Evolutionary conservation across 2,329 filamentous ascomycete genomes (phyloP).

Genomic region (Cladosporium phlei): DNA sequence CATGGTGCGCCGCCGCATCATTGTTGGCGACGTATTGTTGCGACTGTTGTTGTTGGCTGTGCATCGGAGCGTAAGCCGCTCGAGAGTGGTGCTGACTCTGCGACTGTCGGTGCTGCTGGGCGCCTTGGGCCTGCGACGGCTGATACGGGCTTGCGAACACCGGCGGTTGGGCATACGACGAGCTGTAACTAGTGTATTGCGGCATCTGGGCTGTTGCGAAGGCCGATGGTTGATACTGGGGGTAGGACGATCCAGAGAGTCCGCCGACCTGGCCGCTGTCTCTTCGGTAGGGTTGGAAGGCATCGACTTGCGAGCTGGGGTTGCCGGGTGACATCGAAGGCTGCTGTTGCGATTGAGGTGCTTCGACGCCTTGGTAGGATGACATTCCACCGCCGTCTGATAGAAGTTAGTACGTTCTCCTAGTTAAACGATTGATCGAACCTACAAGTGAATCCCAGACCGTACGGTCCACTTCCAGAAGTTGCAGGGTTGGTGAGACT

Average conservation of each 20-base stretch:
- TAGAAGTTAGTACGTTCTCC: too few species aligned
- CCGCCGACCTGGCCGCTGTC: constrained; percentile 21
- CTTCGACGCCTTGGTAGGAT: constrained; percentile 17
- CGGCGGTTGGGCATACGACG: constrained; percentile 19
- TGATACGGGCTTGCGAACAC: constrained; percentile 16
- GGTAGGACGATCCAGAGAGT: constrained; percentile 22
- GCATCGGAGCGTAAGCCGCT: constrained; percentile 11
- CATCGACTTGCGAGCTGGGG: constrained; percentile 12
- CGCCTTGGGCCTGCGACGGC: constrained; percentile 9
- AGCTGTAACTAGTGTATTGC: constrained; percentile 22
- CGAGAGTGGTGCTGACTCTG: constrained; percentile 7
- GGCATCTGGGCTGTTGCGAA: constrained; percentile 22
- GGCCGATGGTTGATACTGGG: constrained; percentile 23
- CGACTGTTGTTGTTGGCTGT: constrained; percentile 12
- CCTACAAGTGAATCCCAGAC: constrained; percentile 32
- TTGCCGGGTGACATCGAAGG: constrained; percentile 3
- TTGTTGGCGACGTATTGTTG: constrained; percentile 14
- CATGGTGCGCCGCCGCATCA: constrained; percentile 10
- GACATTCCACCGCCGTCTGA: constrained; percentile 20
- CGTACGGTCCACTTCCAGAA: constrained; percentile 22
- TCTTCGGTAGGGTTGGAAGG: constrained; percentile 18
- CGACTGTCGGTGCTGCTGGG: neutral
- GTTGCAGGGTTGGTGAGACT: constrained; percentile 20
- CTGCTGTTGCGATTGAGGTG: constrained; percentile 6
- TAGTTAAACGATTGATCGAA: too few species aligned